These are phyloP conservation scores for Trypanosoma cruzi DNA, from an alignment of 208 protist genomes.

Conservation along the genomic window DNA sequence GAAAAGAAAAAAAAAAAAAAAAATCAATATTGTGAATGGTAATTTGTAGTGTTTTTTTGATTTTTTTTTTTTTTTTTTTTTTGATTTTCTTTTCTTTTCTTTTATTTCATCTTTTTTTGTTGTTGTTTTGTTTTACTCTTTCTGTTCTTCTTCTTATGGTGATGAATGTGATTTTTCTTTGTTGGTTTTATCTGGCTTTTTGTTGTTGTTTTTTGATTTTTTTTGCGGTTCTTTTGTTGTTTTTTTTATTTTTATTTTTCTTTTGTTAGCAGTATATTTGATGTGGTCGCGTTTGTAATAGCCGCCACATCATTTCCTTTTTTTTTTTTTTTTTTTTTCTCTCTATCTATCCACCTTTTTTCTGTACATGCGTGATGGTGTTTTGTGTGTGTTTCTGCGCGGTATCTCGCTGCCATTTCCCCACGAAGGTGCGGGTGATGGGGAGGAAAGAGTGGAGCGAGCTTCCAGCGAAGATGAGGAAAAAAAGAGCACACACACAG, in stretches of 20 bases:
- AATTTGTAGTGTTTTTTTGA: constrained; percentile 15
- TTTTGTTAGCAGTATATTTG: too few relatives aligned
- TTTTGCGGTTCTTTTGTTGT: not conserved
- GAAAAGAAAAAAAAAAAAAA: too few relatives aligned
- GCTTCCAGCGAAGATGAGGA: not conserved
- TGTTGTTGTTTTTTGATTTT: too few relatives aligned
- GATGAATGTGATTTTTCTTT: too few relatives aligned
- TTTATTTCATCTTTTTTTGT: not conserved
- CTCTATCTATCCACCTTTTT: too few relatives aligned
- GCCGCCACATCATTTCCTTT: too few relatives aligned
- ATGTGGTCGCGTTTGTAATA: too few relatives aligned
- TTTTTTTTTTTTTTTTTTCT: too few relatives aligned
- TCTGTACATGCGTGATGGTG: not conserved
- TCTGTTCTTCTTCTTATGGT: not conserved
- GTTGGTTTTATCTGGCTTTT: not conserved
- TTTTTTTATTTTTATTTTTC: constrained; percentile 2
- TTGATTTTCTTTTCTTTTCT: not conserved
- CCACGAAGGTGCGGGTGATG: not conserved
- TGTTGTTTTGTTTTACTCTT: not conserved
- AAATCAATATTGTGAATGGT: not conserved
- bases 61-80: not conserved
- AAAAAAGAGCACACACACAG: not conserved
- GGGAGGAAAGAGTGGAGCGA: not conserved
- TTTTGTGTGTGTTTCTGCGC: constrained; percentile 2
- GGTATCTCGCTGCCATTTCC: not conserved